Evolutionary conservation across 208 protist genomes (phyloP).

Genomic region (Wallacemonas sp.): DNA sequence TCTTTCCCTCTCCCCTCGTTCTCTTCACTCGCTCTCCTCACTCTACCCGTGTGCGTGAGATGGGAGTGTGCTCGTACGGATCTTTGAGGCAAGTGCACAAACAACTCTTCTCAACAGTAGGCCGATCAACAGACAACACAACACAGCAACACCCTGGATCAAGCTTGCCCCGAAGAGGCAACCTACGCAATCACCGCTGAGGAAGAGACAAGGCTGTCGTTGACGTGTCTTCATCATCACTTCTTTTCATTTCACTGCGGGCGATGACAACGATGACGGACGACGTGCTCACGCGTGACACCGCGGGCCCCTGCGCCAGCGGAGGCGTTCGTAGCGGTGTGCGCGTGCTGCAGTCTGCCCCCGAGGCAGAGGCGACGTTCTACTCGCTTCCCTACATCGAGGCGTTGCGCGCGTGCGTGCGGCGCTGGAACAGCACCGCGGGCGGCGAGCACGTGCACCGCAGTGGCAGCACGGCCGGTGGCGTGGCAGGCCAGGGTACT

Average conservation of each 20-base stretch:
- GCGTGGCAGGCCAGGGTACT: slow-evolving; percentile 1
- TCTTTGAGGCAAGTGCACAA: too few species aligned
- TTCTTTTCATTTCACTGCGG: background rate
- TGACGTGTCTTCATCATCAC: background rate
- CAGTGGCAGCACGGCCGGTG: background rate
- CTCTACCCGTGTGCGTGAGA: too few species aligned
- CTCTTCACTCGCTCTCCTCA: background rate
- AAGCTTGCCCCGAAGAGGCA: too few species aligned
- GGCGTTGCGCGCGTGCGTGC: slow-evolving; percentile 37
- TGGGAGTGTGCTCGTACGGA: background rate
- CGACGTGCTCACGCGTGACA: too few species aligned
- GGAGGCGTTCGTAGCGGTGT: background rate
- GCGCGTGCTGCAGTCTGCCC: slow-evolving; percentile 24
- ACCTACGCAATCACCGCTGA: too few species aligned
- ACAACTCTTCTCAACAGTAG: too few species aligned
- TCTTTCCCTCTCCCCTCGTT: background rate
- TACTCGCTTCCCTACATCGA: slow-evolving; percentile 68
- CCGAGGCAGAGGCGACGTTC: slow-evolving; percentile 54
- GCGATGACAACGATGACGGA: background rate
- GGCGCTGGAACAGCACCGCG: slow-evolving; percentile 1
- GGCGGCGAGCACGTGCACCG: background rate
- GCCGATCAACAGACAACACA: too few species aligned
- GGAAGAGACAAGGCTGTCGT: too few species aligned
- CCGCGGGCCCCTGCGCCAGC: background rate
- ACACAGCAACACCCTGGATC: too few species aligned